Evolutionary conservation across 345 rosid species (phyloP).

Genomic region (Combretum micranthum): DNA sequence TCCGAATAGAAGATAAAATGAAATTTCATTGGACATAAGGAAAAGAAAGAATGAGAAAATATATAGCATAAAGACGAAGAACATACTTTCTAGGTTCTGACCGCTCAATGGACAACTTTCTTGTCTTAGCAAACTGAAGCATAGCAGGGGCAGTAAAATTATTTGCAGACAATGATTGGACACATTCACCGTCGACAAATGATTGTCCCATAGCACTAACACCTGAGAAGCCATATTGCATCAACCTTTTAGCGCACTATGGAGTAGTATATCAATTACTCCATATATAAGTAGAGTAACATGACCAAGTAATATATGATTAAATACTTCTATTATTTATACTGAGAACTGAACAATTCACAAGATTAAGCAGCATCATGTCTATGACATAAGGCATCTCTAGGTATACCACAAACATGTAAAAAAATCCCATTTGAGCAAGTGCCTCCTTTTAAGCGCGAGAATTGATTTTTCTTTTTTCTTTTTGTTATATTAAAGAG

Average conservation of each 20-base stretch:
- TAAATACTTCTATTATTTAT: too few species aligned
- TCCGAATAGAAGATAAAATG: too few species aligned
- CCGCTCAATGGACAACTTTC: constrained; percentile 83
- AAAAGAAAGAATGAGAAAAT: neutral
- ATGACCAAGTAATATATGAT: too few species aligned
- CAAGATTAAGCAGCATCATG: constrained; percentile 24
- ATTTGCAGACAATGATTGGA: constrained; percentile 58
- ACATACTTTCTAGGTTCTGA: constrained; percentile 83
- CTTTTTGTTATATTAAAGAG: too few species aligned
- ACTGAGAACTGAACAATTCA: constrained; percentile 28
- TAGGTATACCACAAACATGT: too few species aligned
- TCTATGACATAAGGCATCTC: too few species aligned
- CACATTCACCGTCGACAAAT: constrained; percentile 55
- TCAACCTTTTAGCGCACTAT: constrained; percentile 30
- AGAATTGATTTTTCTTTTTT: too few species aligned
- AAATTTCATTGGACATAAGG: neutral
- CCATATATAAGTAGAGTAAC: too few species aligned
- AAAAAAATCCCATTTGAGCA: too few species aligned
- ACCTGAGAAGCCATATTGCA: constrained; percentile 39
- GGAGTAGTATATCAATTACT: constrained; percentile 19
- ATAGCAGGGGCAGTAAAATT: constrained; percentile 54
- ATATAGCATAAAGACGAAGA: neutral
- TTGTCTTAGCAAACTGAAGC: constrained; percentile 89
- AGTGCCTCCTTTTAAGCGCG: too few species aligned
- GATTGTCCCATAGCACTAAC: constrained; percentile 42